A percentile compares a stretch with the other conserved stretches of the same genome.
These are phyloP conservation scores for Mimosa bimucronata DNA, from an alignment of 306 rosid species.

Conservation along the genomic window DNA sequence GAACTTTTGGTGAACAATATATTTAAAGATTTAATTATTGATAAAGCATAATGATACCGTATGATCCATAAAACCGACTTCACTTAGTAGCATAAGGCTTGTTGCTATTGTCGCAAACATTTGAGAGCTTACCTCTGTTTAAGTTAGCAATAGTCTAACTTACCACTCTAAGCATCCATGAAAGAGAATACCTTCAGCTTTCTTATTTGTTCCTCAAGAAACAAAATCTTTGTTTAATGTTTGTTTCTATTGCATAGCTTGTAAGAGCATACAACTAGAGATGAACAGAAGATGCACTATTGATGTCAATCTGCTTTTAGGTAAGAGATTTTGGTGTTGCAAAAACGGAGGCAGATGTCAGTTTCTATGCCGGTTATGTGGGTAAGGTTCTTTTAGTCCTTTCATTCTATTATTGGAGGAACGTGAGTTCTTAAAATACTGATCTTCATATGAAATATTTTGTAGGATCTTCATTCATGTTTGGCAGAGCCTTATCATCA, in stretches of 20 bases:
- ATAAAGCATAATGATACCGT: too few species aligned
- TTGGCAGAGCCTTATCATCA: neutral
- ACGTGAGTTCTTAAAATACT: neutral
- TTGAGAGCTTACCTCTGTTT: neutral
- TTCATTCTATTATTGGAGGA: neutral
- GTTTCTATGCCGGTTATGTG: constrained; percentile 76
- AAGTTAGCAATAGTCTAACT: neutral
- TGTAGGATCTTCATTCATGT: constrained; percentile 66
- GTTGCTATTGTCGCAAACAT: too few species aligned
- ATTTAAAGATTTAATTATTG: too few species aligned
- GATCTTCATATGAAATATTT: constrained; percentile 20
- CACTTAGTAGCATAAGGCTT: too few species aligned
- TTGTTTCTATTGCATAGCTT: neutral
- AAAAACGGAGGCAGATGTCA: constrained; percentile 14
- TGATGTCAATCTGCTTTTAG: constrained; percentile 22
- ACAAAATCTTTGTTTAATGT: neutral
- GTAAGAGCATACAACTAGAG: constrained; percentile 4
- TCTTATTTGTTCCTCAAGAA: neutral
- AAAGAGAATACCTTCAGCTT: neutral
- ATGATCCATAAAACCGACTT: neutral
- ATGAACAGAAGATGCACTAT: neutral
- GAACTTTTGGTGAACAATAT: too few species aligned
- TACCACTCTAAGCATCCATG: neutral
- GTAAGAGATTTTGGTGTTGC: neutral
- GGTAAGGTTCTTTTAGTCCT: constrained; percentile 51